Evolutionary conservation across 495 filamentous ascomycete genomes (phyloP), one percentile per base, ranked within the genome.

Genomic region (Penicillium daleae): DNA sequence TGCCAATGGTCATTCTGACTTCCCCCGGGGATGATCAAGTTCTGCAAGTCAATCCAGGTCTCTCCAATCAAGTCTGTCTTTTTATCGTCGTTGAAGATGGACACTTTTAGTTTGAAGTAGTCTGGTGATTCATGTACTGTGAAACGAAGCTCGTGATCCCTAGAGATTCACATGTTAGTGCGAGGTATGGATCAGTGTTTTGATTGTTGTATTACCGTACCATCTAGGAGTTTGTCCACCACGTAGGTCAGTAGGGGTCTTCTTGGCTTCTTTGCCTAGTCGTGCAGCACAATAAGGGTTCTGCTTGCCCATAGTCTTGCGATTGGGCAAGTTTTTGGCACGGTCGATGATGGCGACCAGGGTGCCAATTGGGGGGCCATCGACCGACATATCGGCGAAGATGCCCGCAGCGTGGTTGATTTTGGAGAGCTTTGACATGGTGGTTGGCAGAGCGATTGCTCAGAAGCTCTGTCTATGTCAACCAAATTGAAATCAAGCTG

Each of bases 81-180:
- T 76, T 96, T 97, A 73, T 99, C 94, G 69, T 99, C 94, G 72
- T 97, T 97, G 82, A 98, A 98, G 6, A 97, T 88, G 6, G 93
- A 96, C 17, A 98, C 85, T 74, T 99, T 98, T 35, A 99, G 80
- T 65, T 91, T 90, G 70, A 90, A 90, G 79, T 98, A 99, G 69
- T 99, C 95, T 3, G 93, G 88, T 12, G 93, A 97, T 69, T 98
- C 93, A 80, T 97, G 93, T 44, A 99, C 95, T 46, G 85, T 92
- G 68, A 97, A 99, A 48, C 96, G 91, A 33, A 99, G 85, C 75
- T 99, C 95, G 71, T 97, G 92, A 72, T 99, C 95, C 95, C 95
- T 99, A 70, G 15, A 55, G 32, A 3, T 33, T 12, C 53, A 76
- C 65, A 79, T 74, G 55, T 63, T 51, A 70, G 35, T 19, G n/a